A percentile compares a stretch with the other conserved stretches of the same genome.
phyloP scores from a whole-genome alignment of 345 rosid species.

The Acer saccharum region DNA sequence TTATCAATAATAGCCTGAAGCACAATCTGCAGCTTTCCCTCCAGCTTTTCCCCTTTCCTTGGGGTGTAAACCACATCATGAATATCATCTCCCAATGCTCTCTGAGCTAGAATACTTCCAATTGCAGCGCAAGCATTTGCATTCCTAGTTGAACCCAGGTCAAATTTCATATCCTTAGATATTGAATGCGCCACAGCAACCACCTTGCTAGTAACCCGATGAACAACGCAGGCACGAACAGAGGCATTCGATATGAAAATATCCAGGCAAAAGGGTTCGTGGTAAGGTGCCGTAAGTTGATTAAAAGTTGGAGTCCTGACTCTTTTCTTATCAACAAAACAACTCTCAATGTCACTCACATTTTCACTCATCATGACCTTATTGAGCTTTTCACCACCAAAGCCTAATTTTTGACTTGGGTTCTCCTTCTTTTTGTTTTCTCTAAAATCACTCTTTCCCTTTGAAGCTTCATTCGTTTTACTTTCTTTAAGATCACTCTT shows the following conservation, averaged over 20 bases:
- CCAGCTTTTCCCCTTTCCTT: slow-evolving; percentile 74
- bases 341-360: slow-evolving; percentile 17
- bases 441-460: slow-evolving; percentile 27
- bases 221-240: slow-evolving; percentile 78
- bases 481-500: slow-evolving; percentile 32
- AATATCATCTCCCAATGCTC: slow-evolving; percentile 79
- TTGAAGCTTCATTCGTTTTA: slow-evolving; percentile 27
- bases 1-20: slow-evolving; percentile 37
- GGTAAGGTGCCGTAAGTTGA: slow-evolving; percentile 85
- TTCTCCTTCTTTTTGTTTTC: slow-evolving; percentile 32
- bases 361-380: slow-evolving; percentile 21
- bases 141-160: slow-evolving; percentile 72
- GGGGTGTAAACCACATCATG: slow-evolving; percentile 75
- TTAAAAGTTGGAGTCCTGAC: slow-evolving; percentile 70
- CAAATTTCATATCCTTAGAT: slow-evolving; percentile 83
- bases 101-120: slow-evolving; percentile 72
- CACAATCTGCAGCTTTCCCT: slow-evolving; percentile 79
- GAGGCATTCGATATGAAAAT: slow-evolving; percentile 82
- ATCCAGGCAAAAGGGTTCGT: slow-evolving; percentile 87
- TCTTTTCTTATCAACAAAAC: slow-evolving; percentile 39
- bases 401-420: not conserved
- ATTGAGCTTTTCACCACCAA: slow-evolving; percentile 21
- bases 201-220: slow-evolving; percentile 83
- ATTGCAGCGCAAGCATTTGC: slow-evolving; percentile 68
- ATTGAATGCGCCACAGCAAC: slow-evolving; percentile 91